A percentile compares a stretch with the other conserved stretches of the same genome.
Conservation (phyloP, 306 rosid genomes). For the Quercus rubra region DNA sequence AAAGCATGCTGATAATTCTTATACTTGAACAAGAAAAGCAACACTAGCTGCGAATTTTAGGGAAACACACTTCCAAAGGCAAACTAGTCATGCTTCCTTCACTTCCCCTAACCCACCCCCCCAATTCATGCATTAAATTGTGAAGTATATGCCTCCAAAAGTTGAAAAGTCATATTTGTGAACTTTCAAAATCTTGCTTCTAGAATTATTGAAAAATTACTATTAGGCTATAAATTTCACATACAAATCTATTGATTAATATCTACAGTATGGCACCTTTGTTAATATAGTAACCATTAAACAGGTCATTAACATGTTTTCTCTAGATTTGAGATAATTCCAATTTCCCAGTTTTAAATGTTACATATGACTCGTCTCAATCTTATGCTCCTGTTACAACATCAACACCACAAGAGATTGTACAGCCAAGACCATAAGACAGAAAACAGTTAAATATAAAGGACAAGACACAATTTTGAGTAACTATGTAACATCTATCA, state of each 20-base stretch:
- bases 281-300: not conserved
- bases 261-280: not conserved
- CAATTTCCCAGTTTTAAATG: not conserved
- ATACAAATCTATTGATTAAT: not conserved
- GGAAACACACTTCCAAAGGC: not conserved
- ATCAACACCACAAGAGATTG: not conserved
- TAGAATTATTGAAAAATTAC: not conserved
- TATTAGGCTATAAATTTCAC: not conserved
- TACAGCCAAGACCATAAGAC: not conserved
- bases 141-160: not conserved
- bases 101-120: not conserved
- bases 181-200: not conserved
- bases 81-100: not conserved
- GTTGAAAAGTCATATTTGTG: not conserved
- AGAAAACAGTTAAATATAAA: not conserved
- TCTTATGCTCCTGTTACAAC: not conserved
- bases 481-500: not conserved
- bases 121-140: not conserved
- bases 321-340: not conserved
- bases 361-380: not conserved
- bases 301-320: not conserved
- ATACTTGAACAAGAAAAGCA: not conserved
- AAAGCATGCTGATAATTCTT: not conserved
- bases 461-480: not conserved
- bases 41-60: not conserved